These are phyloP conservation scores for Globisporangium cederbergense DNA, from an alignment of 352 stramenopile species.

Conservation along the genomic window DNA sequence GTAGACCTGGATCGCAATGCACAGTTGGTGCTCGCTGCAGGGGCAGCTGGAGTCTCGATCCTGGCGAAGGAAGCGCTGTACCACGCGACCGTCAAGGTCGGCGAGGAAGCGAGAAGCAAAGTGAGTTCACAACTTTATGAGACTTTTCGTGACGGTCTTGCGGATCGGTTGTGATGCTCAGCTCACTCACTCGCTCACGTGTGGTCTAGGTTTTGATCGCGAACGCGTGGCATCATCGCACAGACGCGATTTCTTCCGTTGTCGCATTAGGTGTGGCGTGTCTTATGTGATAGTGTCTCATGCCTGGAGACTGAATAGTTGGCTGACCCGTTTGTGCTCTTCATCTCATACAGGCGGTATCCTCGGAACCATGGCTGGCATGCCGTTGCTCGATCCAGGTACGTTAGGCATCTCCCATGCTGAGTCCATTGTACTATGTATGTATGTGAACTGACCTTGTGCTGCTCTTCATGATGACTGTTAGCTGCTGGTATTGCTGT, in stretches of 20 bases:
- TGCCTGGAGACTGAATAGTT: neutral
- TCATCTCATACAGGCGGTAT: conserved; percentile 42
- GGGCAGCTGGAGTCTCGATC: conserved; percentile 89
- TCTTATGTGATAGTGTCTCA: neutral
- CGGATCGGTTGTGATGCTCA: neutral
- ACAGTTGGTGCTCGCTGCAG: conserved; percentile 71
- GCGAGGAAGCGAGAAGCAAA: conserved; percentile 90
- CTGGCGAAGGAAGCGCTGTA: conserved; percentile 93
- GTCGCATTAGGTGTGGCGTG: conserved; percentile 53
- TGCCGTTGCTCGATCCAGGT: conserved; percentile 76
- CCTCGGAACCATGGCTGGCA: conserved; percentile 58
- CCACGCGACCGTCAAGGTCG: conserved; percentile 91
- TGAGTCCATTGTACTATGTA: neutral
- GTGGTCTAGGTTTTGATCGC: conserved; percentile 88
- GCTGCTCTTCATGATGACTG: neutral
- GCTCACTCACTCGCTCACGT: neutral
- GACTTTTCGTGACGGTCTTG: neutral
- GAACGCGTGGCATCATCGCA: conserved; percentile 96
- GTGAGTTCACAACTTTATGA: conserved; percentile 13
- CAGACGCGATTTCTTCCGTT: conserved; percentile 88
- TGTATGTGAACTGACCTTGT: neutral
- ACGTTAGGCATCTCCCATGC: conserved; percentile 3
- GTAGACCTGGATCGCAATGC: conserved; percentile 44
- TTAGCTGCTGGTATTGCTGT: conserved; percentile 80
- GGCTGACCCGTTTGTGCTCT: neutral